Conservation (phyloP, 768 basidiomycete genomes). For the Exidia glandulosa region DNA sequence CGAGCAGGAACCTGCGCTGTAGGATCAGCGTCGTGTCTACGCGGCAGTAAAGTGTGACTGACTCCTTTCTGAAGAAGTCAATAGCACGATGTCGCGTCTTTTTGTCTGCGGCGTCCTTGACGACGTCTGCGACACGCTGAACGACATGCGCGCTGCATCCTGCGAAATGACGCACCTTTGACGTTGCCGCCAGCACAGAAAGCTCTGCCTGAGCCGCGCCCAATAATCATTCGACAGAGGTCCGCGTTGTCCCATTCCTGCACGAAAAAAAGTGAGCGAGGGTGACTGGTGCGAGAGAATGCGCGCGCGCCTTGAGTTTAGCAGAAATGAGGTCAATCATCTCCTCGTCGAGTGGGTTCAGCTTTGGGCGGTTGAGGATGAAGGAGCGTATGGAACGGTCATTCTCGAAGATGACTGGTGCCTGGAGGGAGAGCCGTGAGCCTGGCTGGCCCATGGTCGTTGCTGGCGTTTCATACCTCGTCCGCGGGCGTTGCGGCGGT, state of each 20-base stretch:
- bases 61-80: slow-evolving; percentile 87
- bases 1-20: slow-evolving; percentile 67
- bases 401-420: slow-evolving; percentile 59
- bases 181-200: slow-evolving; percentile 98
- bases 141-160: not conserved
- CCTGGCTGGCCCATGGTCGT: not conserved
- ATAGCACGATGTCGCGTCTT: slow-evolving; percentile 52
- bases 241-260: slow-evolving; percentile 70
- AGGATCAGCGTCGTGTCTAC: slow-evolving; percentile 7
- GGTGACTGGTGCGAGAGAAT: not conserved
- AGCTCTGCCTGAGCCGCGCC: slow-evolving; percentile 57
- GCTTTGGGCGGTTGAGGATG: slow-evolving; percentile 72
- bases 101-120: slow-evolving; percentile 37
- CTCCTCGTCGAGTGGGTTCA: slow-evolving; percentile 69
- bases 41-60: slow-evolving; percentile 25
- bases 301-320: slow-evolving; percentile 57
- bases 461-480: not conserved
- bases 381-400: slow-evolving; percentile 53
- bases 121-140: slow-evolving; percentile 35
- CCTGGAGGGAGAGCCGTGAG: slow-evolving; percentile 16
- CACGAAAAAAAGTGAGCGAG: not conserved
- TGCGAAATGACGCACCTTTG: slow-evolving; percentile 39
- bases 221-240: slow-evolving; percentile 61
- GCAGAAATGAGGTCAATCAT: slow-evolving; percentile 66
- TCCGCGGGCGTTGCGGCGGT: not conserved